Conservation (phyloP, 352 stramenopile genomes). For the Achlya hypogyna region DNA sequence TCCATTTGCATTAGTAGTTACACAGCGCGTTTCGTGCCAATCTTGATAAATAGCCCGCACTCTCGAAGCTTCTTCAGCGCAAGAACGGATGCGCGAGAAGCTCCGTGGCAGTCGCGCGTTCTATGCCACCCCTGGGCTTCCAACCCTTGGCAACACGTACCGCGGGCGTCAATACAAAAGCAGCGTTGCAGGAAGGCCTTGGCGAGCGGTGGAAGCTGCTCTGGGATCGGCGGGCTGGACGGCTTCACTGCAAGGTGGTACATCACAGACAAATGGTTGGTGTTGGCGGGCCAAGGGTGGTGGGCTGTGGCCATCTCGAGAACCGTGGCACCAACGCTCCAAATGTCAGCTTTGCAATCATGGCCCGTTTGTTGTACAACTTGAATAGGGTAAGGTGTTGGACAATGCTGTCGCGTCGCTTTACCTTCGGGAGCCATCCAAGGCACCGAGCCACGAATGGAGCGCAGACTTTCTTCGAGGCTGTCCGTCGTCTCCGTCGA, state of each 20-base stretch:
- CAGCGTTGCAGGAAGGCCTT: constrained; percentile 49
- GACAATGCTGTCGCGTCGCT: neutral
- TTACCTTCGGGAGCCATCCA: constrained; percentile 68
- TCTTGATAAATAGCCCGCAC: neutral
- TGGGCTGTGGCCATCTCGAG: constrained; percentile 75
- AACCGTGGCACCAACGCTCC: constrained; percentile 69
- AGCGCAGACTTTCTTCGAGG: constrained; percentile 70
- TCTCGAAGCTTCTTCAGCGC: neutral
- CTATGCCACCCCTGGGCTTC: constrained; percentile 28
- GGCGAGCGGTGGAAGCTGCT: constrained; percentile 37
- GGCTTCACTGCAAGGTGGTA: constrained; percentile 55
- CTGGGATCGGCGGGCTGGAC: constrained; percentile 39
- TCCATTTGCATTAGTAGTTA: neutral
- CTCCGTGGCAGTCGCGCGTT: constrained; percentile 54
- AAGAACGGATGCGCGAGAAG: constrained; percentile 52
- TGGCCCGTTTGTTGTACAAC: constrained; percentile 68
- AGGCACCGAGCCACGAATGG: constrained; percentile 75
- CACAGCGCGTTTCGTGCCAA: neutral
- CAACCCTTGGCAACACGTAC: constrained; percentile 25
- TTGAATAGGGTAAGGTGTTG: neutral
- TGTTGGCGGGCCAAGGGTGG: constrained; percentile 53
- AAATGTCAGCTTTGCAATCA: constrained; percentile 70
- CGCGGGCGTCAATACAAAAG: constrained; percentile 64
- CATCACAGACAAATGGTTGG: constrained; percentile 56
- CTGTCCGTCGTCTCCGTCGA: constrained; percentile 60